Conservation (phyloP, 495 filamentous ascomycete genomes). For the Haplographium delicatum region DNA sequence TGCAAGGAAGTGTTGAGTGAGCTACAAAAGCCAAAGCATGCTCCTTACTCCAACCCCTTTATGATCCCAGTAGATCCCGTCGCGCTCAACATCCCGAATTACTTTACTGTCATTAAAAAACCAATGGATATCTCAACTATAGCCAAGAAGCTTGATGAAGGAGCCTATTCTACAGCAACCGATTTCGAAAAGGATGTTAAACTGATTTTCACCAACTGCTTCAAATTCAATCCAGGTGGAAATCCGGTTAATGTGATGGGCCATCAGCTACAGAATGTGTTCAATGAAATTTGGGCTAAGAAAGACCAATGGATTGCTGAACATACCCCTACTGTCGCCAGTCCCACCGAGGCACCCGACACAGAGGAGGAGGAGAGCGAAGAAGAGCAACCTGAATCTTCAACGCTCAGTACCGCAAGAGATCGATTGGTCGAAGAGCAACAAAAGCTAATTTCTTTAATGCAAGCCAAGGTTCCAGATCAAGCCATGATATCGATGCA, state of each 20-base stretch:
- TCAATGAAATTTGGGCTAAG: conserved; percentile 64
- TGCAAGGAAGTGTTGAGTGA: conserved; percentile 78
- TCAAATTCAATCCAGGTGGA: conserved; percentile 79
- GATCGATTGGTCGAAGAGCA: conserved; percentile 46
- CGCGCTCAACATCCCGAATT: conserved; percentile 87
- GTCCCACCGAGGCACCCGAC: conserved; percentile 50
- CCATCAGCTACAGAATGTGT: conserved; percentile 62
- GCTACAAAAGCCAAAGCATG: conserved; percentile 68
- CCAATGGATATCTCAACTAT: conserved; percentile 92
- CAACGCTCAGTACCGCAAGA: conserved; percentile 1
- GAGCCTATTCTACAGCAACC: conserved; percentile 76
- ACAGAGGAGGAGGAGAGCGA: conserved; percentile 61
- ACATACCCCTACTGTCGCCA: conserved; percentile 54
- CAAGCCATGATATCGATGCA: conserved; percentile 54
- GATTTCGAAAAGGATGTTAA: conserved; percentile 82
- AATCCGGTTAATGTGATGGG: conserved; percentile 69
- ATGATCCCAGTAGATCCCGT: conserved; percentile 84
- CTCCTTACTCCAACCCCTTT: conserved; percentile 61
- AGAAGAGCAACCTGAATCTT: conserved; percentile 30
- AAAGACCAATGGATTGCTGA: conserved; percentile 73
- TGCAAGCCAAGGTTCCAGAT: conserved; percentile 66
- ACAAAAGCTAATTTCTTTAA: conserved; percentile 58
- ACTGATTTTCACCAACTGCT: conserved; percentile 84
- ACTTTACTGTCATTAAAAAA: conserved; percentile 89
- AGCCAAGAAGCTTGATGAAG: conserved; percentile 64